Base-by-base conservation (phyloP, 2,329 filamentous ascomycete species). In the Fusarium keratoplasticum region DNA sequence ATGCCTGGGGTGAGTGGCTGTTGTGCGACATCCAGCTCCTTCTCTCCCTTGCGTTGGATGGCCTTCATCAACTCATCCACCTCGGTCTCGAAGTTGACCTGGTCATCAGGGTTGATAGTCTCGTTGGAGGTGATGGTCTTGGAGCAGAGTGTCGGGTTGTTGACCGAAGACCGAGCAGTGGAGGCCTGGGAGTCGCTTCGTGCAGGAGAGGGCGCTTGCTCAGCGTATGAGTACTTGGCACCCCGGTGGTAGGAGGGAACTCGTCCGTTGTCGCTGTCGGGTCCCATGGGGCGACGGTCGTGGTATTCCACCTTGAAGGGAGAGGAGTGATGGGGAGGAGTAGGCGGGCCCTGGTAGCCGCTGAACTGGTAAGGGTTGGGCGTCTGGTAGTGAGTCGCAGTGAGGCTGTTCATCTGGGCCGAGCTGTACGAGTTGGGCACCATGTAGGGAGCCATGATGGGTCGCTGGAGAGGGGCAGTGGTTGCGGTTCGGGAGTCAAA, bases 51-150 rank as follows among this genome's bases (percentile, higher is more conserved):
- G 52, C 89, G 86, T 81, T 98, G 95, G 54, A 98, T 96, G 1
- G 93, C 90, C 82, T 93, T 95, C 95, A 98, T 97, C 47, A 98
- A 84, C 47, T 91, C 92, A 80, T 98, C 95, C 40, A 98, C 91
- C 68, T 94, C 90, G 0, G 95, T 98, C n/a, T 90, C 88, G 80
- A 95, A 96, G 69, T 89, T 87, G 42, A 90, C 84, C n/a, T 89
- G 85, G 27, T 87, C 82, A 1, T 85, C 82, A 67, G 86, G 83
- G 67, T 85, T 81, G 33, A 86, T 83, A 11, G 85, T 83, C 73
- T 84, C 84, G 81, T 87, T 89, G 73, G 82, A 81, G 5, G 81
- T 82, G 67, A 86, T 84, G 13, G 81, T 84, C 79, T 85, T 86
- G 35, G 84, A 79, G 74, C 75, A 75, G n/a, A 77, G 70, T 20